These are phyloP conservation scores for Agrocybe chaxingu DNA, from an alignment of 768 basidiomycete genomes.

Conservation along the genomic window DNA sequence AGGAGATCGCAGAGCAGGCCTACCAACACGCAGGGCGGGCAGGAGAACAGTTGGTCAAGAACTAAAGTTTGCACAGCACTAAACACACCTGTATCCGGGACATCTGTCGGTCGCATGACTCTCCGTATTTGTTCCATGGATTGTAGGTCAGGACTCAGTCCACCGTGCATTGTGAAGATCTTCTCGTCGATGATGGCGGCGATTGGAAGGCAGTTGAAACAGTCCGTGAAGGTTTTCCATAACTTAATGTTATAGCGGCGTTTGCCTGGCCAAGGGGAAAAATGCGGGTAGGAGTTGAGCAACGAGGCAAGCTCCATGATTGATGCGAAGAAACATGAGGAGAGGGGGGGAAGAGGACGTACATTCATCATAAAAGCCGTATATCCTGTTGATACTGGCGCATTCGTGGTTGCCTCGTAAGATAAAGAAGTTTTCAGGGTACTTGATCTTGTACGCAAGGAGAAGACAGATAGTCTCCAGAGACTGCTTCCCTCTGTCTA, in stretches of 20 bases:
- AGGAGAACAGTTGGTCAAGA: slow-evolving; percentile 2
- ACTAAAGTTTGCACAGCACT: slow-evolving; percentile 3
- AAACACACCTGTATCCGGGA: slow-evolving; percentile 89
- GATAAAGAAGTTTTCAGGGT: slow-evolving; percentile 99
- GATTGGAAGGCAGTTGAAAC: slow-evolving; percentile 99
- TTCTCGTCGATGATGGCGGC: slow-evolving; percentile 99
- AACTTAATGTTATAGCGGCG: slow-evolving; percentile 99
- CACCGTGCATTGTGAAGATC: slow-evolving; percentile 99
- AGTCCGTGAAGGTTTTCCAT: slow-evolving; percentile 99
- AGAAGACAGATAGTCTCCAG: slow-evolving; percentile 99
- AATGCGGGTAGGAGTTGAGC: slow-evolving; percentile 1
- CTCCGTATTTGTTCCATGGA: slow-evolving; percentile 99
- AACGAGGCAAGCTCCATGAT: slow-evolving; percentile 9
- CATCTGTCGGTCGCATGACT: slow-evolving; percentile 98
- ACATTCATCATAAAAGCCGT: slow-evolving; percentile 99
- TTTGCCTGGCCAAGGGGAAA: slow-evolving; percentile 65
- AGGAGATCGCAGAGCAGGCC: slow-evolving; percentile 93
- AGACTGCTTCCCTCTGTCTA: slow-evolving; percentile 98
- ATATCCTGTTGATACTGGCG: slow-evolving; percentile 98
- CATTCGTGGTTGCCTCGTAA: slow-evolving; percentile 99
- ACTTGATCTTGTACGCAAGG: slow-evolving; percentile 99
- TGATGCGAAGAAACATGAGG: slow-evolving; percentile 4
- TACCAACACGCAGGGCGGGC: slow-evolving; percentile 22
- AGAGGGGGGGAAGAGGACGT: slow-evolving; percentile 29
- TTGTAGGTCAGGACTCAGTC: slow-evolving; percentile 94